phyloP scores from a whole-genome alignment of 345 rosid genomes.

The Hirschfeldia incana region DNA sequence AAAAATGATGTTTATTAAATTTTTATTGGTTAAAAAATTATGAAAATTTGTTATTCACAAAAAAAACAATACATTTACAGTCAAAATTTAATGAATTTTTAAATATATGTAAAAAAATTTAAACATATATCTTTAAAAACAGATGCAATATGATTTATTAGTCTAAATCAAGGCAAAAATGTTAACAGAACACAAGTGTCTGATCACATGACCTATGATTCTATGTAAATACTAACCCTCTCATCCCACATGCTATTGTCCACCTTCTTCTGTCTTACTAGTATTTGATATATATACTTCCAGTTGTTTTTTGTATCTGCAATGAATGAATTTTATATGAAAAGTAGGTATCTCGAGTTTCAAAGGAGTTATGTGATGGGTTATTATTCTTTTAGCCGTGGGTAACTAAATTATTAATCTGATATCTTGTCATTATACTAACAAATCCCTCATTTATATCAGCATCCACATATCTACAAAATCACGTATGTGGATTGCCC shows the following conservation, averaged over 20 bases:
- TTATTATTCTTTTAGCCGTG: neutral
- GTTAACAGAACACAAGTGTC: neutral
- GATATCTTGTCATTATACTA: neutral
- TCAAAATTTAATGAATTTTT: no score
- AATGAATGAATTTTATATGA: neutral
- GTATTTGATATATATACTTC: neutral
- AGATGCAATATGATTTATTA: neutral
- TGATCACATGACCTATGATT: neutral
- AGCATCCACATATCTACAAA: constrained; percentile 66
- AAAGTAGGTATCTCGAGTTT: neutral
- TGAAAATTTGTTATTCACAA: no score
- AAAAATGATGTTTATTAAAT: no score
- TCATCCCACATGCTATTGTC: constrained; percentile 8
- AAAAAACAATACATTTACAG: no score
- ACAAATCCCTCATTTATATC: neutral
- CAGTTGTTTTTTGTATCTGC: neutral
- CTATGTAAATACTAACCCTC: neutral
- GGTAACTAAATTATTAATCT: no score
- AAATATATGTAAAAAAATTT: no score
- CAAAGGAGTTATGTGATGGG: neutral
- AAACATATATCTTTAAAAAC: no score
- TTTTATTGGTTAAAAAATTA: no score
- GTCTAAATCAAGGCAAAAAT: constrained; percentile 8
- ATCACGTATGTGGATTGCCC: constrained; percentile 89
- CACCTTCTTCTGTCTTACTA: neutral